Conservation (phyloP, 805 yeast genomes). For the Saccharomycopsis sp. region DNA sequence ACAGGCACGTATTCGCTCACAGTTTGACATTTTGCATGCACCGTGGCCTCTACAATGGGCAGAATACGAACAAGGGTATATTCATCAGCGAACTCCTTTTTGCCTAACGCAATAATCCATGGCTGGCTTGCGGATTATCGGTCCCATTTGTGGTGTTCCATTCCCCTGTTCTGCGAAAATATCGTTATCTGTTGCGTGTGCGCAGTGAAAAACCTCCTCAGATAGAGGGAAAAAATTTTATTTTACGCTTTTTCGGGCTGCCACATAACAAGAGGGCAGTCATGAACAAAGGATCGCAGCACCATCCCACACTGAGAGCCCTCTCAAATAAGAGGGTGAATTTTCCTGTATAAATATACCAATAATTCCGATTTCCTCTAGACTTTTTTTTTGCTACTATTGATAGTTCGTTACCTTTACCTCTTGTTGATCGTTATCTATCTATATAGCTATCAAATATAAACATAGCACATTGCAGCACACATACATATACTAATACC, state of each 20-base stretch:
- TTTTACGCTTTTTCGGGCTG: neutral
- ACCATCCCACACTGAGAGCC: neutral
- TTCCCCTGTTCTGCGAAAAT: neutral
- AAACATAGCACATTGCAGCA: neutral
- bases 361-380: neutral
- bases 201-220: neutral
- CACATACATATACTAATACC: constrained; percentile 5
- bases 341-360: neutral
- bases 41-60: neutral
- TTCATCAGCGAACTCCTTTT: neutral
- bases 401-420: neutral
- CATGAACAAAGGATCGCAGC: neutral
- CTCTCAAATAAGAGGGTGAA: neutral
- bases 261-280: neutral
- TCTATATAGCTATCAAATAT: neutral
- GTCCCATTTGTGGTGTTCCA: neutral
- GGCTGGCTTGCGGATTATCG: neutral
- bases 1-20: no score
- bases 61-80: neutral
- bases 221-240: neutral
- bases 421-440: no score
- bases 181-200: neutral
- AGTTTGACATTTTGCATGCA: neutral
- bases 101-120: neutral
- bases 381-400: neutral